Evolutionary conservation across 805 yeast genomes (phyloP).

Genomic region (Clavispora phyllophila): DNA sequence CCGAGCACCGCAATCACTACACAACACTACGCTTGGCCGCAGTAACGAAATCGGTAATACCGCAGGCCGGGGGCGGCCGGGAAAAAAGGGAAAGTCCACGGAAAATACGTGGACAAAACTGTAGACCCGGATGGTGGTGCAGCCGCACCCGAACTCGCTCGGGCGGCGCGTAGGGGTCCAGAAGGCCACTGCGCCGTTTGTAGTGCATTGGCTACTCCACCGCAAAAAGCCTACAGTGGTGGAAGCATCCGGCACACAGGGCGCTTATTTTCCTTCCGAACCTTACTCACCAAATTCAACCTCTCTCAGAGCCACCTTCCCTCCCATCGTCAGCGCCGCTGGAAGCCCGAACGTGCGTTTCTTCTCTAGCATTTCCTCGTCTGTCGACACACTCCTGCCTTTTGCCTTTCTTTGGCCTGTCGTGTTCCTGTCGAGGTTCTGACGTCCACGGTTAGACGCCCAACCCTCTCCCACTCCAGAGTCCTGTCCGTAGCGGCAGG

Average conservation of each 20-base stretch:
- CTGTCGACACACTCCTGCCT: not conserved
- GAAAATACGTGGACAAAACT: no score
- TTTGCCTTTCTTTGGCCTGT: not conserved
- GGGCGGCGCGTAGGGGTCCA: no score
- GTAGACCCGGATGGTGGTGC: no score
- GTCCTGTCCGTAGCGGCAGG: not conserved
- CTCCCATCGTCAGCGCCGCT: not conserved
- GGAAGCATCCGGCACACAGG: conserved; percentile 1
- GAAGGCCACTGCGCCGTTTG: no score
- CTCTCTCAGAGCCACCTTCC: not conserved
- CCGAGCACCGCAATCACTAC: not conserved
- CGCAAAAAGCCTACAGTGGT: not conserved
- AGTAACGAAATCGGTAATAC: no score
- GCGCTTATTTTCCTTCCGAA: not conserved
- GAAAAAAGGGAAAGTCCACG: no score
- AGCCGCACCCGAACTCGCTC: no score
- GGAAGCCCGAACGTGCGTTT: not conserved
- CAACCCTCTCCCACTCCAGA: not conserved
- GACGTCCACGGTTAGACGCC: not conserved
- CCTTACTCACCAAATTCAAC: not conserved
- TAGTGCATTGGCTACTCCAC: not conserved
- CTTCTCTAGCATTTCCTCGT: no score
- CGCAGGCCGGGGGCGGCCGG: no score
- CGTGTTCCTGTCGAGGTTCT: no score
- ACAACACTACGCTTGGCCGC: no score